phyloP scores from a whole-genome alignment of 441 rosid species.

The Hura crepitans region DNA sequence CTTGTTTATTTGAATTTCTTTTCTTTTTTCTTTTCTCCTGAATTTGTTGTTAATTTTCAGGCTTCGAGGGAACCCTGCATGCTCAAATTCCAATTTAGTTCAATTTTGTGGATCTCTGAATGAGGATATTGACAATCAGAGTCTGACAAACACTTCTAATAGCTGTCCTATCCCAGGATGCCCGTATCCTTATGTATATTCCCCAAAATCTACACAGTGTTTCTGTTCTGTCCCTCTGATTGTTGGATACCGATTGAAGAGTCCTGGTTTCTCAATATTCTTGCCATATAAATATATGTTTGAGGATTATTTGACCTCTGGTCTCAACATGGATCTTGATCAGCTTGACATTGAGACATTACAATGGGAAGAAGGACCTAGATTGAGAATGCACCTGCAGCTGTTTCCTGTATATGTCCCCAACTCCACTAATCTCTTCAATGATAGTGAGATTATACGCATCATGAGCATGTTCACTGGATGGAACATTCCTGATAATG shows the following conservation, averaged over 20 bases:
- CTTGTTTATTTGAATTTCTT: background rate
- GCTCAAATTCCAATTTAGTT: constrained; percentile 36
- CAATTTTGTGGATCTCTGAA: constrained; percentile 45
- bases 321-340: constrained; percentile 45
- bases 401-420: constrained; percentile 52
- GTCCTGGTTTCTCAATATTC: constrained; percentile 82
- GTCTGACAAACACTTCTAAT: constrained; percentile 24
- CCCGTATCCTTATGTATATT: constrained; percentile 60
- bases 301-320: constrained; percentile 44
- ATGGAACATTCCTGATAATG: constrained; percentile 63
- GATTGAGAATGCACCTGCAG: constrained; percentile 64
- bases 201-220: constrained; percentile 45
- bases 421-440: constrained; percentile 42
- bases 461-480: constrained; percentile 60
- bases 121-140: constrained; percentile 22
- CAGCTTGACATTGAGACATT: constrained; percentile 55
- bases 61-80: constrained; percentile 83
- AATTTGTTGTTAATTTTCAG: constrained; percentile 38
- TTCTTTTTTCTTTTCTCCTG: background rate
- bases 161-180: constrained; percentile 50
- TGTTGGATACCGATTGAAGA: constrained; percentile 79
- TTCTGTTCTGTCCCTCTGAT: constrained; percentile 79
- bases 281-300: constrained; percentile 43
- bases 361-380: constrained; percentile 72
- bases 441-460: constrained; percentile 57